Base-by-base conservation (phyloP, 305 asterid genomes). In the Ruellia speciosa region DNA sequence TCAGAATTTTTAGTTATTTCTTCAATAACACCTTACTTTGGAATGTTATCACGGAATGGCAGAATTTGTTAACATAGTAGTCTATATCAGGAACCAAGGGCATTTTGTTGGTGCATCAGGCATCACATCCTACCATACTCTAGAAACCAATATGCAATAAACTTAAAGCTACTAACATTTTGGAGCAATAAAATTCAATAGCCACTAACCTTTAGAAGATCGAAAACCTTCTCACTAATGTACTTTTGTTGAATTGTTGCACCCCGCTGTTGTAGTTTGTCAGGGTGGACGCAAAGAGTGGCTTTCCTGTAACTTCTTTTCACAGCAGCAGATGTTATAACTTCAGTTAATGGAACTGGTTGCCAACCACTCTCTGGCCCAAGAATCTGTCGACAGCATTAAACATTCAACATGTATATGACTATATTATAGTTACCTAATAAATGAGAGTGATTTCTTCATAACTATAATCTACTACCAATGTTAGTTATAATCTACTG, bases 321-420 rank as follows among this genome's bases (percentile, higher is more conserved):
- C 60, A 86, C 97, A 15, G 94, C 90, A 20, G 83, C 87, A 41
- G 92, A 70, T 52, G 94, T 84, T 72, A 88, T 81, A 33, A 92
- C 83, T 71, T 88, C 88, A 53, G 99, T 88, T 54, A 92, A 67
- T 43, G 96, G 92, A 71, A 88, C 76, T 13, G 97, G 89, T 68
- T 79, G 94, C 99, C 99, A 92, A 56, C 97, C 92, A 62, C 94
- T 82, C 50, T 84, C 81, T n/a, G 94, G 83, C 65, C 96, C 93
- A 66, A 92, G 94, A 75, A 92, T 82, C 97, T 92, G 95, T 54
- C 72, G 66, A 66, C 28, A 48, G 7, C 20, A 47, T 3, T 15
- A 4, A n/a, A n/a, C 52, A 47, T 2, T 47, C 41, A 59, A 58
- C 41, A 34, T 45, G n/a, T 10, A 13, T 12, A 40, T 14, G 37